phyloP scores from a whole-genome alignment of 164 flowering plant genomes.

The Aristolochia californica region DNA sequence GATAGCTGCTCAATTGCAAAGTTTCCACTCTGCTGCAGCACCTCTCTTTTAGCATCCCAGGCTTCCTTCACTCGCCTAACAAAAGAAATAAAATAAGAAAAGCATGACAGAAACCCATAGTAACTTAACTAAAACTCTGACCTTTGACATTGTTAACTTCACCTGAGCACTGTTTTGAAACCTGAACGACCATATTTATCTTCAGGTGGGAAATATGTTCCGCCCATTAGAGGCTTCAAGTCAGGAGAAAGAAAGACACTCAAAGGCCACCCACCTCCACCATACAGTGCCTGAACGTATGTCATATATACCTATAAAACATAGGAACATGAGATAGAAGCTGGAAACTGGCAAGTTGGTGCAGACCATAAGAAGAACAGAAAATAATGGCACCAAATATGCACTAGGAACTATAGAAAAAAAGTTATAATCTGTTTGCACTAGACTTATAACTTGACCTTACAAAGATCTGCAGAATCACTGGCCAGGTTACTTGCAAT shows the following conservation, averaged over 20 bases:
- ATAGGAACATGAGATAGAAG: neutral
- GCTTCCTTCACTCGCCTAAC: slow-evolving; percentile 82
- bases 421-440: no score
- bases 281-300: slow-evolving; percentile 88
- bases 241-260: slow-evolving; percentile 87
- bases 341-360: no score
- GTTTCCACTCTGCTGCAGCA: slow-evolving; percentile 64
- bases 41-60: slow-evolving; percentile 70
- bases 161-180: slow-evolving; percentile 86
- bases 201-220: slow-evolving; percentile 91
- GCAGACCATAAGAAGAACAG: no score
- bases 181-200: slow-evolving; percentile 91
- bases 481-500: no score
- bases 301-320: slow-evolving; percentile 85
- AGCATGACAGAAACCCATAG: slow-evolving; percentile 2
- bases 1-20: slow-evolving; percentile 78
- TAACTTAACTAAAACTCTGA: neutral
- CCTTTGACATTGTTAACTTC: neutral
- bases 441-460: no score
- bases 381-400: no score
- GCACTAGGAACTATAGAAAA: no score
- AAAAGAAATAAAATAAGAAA: neutral
- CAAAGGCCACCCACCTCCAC: slow-evolving; percentile 98
- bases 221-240: slow-evolving; percentile 94
- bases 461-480: no score